Percentiles rank a stretch among this genome's conserved stretches.
phyloP scores from a whole-genome alignment of 495 filamentous ascomycete species.

The Podospora australis region DNA sequence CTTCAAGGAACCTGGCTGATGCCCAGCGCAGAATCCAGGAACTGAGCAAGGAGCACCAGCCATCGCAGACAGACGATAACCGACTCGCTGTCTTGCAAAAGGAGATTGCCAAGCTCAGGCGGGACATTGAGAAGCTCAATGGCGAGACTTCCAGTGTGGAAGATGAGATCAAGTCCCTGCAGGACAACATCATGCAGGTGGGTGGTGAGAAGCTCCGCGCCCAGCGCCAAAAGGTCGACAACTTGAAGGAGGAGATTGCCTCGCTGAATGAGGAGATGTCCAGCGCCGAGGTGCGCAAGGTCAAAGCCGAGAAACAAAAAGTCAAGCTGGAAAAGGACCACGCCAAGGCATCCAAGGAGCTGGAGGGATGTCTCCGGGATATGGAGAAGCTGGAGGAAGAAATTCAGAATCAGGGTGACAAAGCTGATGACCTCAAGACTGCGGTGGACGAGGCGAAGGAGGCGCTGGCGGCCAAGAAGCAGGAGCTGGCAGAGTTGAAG shows the following conservation, averaged over 20 bases:
- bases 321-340: constrained; percentile 78
- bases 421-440: constrained; percentile 63
- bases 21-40: constrained; percentile 78
- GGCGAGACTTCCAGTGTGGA: constrained; percentile 79
- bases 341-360: constrained; percentile 66
- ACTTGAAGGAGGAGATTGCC: constrained; percentile 77
- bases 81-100: constrained; percentile 64
- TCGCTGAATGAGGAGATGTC: constrained; percentile 75
- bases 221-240: constrained; percentile 92
- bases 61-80: constrained; percentile 69
- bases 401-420: constrained; percentile 63
- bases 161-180: constrained; percentile 80
- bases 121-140: constrained; percentile 73
- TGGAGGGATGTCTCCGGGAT: constrained; percentile 62
- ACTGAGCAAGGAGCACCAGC: constrained; percentile 68
- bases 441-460: constrained; percentile 83
- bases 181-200: constrained; percentile 96
- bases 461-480: constrained; percentile 70
- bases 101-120: constrained; percentile 65
- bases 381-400: constrained; percentile 69
- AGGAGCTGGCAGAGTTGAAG: constrained; percentile 73
- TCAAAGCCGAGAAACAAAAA: constrained; percentile 89
- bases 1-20: constrained; percentile 76
- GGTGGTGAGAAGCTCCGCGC: constrained; percentile 86
- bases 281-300: constrained; percentile 72